phyloP scores from a whole-genome alignment of 169 alveolate species.

The Plasmodium vinckei region DNA sequence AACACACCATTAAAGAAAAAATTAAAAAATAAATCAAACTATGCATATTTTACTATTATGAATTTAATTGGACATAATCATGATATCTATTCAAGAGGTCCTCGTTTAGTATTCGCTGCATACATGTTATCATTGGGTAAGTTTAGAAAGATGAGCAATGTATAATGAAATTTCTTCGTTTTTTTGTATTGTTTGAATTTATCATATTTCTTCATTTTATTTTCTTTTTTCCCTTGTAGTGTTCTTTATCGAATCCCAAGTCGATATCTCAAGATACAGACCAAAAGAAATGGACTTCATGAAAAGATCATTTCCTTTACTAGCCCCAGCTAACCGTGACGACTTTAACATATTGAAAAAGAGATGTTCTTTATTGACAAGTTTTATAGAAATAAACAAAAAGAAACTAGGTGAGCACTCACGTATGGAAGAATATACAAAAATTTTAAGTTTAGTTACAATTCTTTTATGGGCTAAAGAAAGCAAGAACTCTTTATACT shows the following conservation, averaged over 20 bases:
- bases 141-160: not conserved
- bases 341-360: conserved; percentile 15
- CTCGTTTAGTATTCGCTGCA: conserved; percentile 38
- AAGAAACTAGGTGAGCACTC: not conserved
- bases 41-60: conserved; percentile 53
- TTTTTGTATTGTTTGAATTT: too few species aligned
- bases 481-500: conserved; percentile 48
- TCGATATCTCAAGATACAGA: conserved; percentile 36
- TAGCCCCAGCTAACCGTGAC: not conserved
- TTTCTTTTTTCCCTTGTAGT: conserved; percentile 9
- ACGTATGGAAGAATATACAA: conserved; percentile 36
- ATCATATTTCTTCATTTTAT: not conserved
- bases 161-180: too few species aligned
- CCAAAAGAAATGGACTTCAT: conserved; percentile 44
- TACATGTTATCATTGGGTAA: conserved; percentile 49
- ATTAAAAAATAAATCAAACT: conserved; percentile 35
- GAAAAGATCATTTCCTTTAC: conserved; percentile 35
- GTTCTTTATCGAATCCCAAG: conserved; percentile 44
- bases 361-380: not conserved
- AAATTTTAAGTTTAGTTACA: conserved; percentile 13
- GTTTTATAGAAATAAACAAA: conserved; percentile 33
- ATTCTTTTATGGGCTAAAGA: conserved; percentile 60
- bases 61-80: conserved; percentile 40
- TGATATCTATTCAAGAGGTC: conserved; percentile 42
- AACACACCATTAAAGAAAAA: conserved; percentile 47